Conservation (phyloP, 1,284 basidiomycete species). For the Ustilago curta region DNA sequence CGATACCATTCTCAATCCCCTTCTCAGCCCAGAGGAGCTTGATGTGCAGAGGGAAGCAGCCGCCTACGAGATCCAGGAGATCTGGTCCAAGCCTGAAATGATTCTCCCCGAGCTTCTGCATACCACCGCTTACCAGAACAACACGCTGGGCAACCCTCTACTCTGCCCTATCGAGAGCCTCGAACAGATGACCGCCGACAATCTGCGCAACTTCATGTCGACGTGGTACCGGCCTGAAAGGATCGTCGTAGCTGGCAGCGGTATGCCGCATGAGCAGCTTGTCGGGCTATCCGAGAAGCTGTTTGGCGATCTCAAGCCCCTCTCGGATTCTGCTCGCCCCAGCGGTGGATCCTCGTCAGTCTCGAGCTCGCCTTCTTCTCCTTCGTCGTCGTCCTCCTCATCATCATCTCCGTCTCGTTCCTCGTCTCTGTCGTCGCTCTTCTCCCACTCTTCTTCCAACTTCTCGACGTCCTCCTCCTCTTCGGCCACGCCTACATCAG, state of each 20-base stretch:
- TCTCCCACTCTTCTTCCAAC: conserved; percentile 72
- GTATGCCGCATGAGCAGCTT: conserved; percentile 88
- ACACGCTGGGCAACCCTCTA: conserved; percentile 87
- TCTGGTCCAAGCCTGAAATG: conserved; percentile 89
- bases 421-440: conserved; percentile 67
- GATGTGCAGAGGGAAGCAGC: conserved; percentile 87
- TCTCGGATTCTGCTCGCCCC: conserved; percentile 14
- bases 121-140: conserved; percentile 81
- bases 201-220: conserved; percentile 78
- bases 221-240: conserved; percentile 92
- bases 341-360: conserved; percentile 23
- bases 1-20: conserved; percentile 86
- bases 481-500: conserved; percentile 42
- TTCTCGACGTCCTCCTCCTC: conserved; percentile 56
- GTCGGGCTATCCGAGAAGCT: conserved; percentile 85
- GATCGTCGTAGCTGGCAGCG: conserved; percentile 93
- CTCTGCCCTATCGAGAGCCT: conserved; percentile 89
- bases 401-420: conserved; percentile 75
- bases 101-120: conserved; percentile 94
- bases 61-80: conserved; percentile 90
- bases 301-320: conserved; percentile 76
- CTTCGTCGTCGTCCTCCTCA: conserved; percentile 50
- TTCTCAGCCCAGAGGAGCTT: conserved; percentile 83
- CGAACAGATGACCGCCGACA: conserved; percentile 76
- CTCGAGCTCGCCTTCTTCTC: conserved; percentile 28